phyloP scores from a whole-genome alignment of 768 basidiomycete genomes.

The Agrocybe praecox region DNA sequence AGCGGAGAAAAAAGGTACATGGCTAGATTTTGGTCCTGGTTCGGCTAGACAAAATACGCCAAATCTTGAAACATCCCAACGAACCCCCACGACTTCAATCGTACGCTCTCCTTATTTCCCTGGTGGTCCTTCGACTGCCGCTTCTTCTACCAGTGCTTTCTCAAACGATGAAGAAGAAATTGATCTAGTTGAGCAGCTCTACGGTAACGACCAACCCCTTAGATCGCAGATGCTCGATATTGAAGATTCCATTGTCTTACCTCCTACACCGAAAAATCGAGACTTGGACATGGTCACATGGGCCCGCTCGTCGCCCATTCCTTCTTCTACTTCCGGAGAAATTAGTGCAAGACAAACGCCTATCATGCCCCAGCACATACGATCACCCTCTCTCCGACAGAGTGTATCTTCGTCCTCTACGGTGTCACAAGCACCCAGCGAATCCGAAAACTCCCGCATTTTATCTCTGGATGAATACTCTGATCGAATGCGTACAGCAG shows the following conservation, averaged over 20 bases:
- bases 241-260: constrained; percentile 83
- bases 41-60: constrained; percentile 21
- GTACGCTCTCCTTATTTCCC: constrained; percentile 20
- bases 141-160: constrained; percentile 20
- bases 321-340: constrained; percentile 31
- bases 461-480: constrained; percentile 97
- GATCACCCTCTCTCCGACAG: constrained; percentile 16
- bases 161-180: constrained; percentile 74
- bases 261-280: constrained; percentile 82
- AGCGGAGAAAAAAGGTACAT: constrained; percentile 57
- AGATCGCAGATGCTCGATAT: constrained; percentile 74
- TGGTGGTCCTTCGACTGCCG: constrained; percentile 20
- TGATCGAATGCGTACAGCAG: constrained; percentile 97
- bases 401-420: constrained; percentile 14
- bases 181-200: constrained; percentile 95
- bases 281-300: constrained; percentile 87
- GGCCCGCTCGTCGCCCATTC: constrained; percentile 61
- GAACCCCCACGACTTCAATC: constrained; percentile 23
- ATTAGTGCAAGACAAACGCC: constrained; percentile 9
- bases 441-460: constrained; percentile 26
- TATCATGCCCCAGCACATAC: constrained; percentile 7
- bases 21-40: constrained; percentile 41
- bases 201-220: constrained; percentile 76
- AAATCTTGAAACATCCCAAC: constrained; percentile 21
- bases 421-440: constrained; percentile 7